These are phyloP conservation scores for Penicillium chermesinum DNA, from an alignment of 495 filamentous ascomycete genomes.

Conservation along the genomic window DNA sequence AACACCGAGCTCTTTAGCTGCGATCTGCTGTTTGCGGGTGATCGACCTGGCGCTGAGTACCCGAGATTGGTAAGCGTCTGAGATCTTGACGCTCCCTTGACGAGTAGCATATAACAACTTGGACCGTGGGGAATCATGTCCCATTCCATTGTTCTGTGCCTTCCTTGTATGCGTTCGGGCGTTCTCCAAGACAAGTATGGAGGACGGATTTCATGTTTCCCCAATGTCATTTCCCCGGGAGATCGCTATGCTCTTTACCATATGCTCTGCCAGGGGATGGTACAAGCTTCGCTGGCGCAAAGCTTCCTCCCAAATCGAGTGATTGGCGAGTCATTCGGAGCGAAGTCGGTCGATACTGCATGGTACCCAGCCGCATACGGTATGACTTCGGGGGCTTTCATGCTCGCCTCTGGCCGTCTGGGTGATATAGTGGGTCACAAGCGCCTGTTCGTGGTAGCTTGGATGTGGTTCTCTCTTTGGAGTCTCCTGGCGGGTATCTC, in stretches of 20 bases:
- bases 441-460: constrained; percentile 54
- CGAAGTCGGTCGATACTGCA: constrained; percentile 25
- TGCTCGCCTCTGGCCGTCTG: constrained; percentile 57
- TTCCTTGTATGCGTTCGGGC: too few relatives aligned
- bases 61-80: too few relatives aligned
- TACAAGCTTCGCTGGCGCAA: constrained; percentile 33
- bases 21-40: too few relatives aligned
- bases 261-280: constrained; percentile 46
- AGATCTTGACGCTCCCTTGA: too few relatives aligned
- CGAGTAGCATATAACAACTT: too few relatives aligned
- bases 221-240: constrained; percentile 30
- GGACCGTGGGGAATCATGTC: too few relatives aligned
- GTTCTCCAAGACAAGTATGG: too few relatives aligned
- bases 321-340: constrained; percentile 44
- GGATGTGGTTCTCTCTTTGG: constrained; percentile 59
- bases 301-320: constrained; percentile 36
- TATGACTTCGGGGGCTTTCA: constrained; percentile 59
- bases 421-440: constrained; percentile 64
- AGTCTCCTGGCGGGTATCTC: constrained; percentile 51
- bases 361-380: constrained; percentile 49
- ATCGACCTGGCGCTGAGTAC: too few relatives aligned
- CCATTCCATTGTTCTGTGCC: too few relatives aligned
- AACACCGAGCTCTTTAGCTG: too few relatives aligned
- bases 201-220: too few relatives aligned
- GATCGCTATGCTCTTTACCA: constrained; percentile 35